Evolutionary conservation across 2,329 filamentous ascomycete genomes (phyloP).

Genomic region (Aureobasidium lini): DNA sequence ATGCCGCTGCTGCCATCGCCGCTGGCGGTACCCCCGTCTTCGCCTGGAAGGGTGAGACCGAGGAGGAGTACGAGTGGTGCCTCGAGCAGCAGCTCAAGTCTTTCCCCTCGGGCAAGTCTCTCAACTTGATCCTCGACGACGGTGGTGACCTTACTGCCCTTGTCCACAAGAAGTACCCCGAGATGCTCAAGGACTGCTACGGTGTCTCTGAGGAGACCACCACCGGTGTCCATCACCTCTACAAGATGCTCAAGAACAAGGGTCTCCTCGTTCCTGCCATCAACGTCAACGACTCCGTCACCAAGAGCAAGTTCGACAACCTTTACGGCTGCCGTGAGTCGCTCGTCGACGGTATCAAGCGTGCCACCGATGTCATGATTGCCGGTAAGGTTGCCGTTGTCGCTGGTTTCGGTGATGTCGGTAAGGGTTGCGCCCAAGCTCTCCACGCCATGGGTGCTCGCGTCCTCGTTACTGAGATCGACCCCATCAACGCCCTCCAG

Average conservation of each 20-base stretch:
- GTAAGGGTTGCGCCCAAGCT: slow-evolving; percentile 95
- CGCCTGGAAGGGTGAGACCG: slow-evolving; percentile 85
- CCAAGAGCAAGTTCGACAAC: slow-evolving; percentile 99
- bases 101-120: slow-evolving; percentile 93
- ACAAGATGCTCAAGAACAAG: slow-evolving; percentile 83
- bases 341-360: slow-evolving; percentile 98
- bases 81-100: slow-evolving; percentile 94
- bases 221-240: slow-evolving; percentile 98
- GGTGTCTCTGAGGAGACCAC: slow-evolving; percentile 99
- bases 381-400: slow-evolving; percentile 97
- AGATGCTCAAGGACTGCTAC: slow-evolving; percentile 96
- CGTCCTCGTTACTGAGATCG: slow-evolving; percentile 92
- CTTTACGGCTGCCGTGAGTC: slow-evolving; percentile 99
- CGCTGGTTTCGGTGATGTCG: slow-evolving; percentile 97
- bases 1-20: slow-evolving; percentile 95
- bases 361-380: slow-evolving; percentile 99
- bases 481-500: slow-evolving; percentile 99
- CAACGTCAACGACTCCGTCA: slow-evolving; percentile 99
- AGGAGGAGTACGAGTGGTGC: slow-evolving; percentile 99
- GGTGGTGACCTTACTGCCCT: slow-evolving; percentile 95
- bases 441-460: slow-evolving; percentile 96
- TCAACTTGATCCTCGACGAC: slow-evolving; percentile 99
- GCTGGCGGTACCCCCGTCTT: slow-evolving; percentile 85
- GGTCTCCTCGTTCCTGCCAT: slow-evolving; percentile 83
- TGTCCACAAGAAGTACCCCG: slow-evolving; percentile 96